Evolutionary conservation across 768 basidiomycete genomes (phyloP).

Genomic region (Lactarius quietus): DNA sequence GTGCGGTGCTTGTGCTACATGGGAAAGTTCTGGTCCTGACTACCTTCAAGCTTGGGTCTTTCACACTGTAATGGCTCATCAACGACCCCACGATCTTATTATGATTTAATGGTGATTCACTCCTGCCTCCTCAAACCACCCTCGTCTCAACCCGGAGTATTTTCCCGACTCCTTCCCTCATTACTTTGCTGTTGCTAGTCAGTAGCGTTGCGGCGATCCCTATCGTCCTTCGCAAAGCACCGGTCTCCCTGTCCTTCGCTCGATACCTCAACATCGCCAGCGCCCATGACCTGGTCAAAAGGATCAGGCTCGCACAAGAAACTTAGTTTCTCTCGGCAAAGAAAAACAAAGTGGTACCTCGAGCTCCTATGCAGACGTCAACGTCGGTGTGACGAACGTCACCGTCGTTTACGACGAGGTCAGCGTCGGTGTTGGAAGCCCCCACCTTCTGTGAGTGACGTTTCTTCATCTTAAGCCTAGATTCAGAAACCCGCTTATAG

Average conservation of each 20-base stretch:
- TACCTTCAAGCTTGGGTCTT: neutral
- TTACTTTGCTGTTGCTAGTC: slow-evolving; percentile 26
- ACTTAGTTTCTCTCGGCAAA: no score
- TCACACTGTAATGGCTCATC: neutral
- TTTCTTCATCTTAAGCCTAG: neutral
- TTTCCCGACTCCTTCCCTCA: no score
- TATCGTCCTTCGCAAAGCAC: slow-evolving; percentile 27
- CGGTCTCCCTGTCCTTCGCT: slow-evolving; percentile 45
- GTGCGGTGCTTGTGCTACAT: neutral
- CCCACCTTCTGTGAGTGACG: slow-evolving; percentile 45
- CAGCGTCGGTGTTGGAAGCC: slow-evolving; percentile 47
- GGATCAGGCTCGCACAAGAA: no score
- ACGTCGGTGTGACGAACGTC: slow-evolving; percentile 43
- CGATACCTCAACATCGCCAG: no score
- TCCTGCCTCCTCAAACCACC: no score
- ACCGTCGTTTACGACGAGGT: slow-evolving; percentile 38
- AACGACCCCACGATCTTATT: neutral
- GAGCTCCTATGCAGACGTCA: slow-evolving; percentile 24
- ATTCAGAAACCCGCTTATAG: slow-evolving; percentile 32
- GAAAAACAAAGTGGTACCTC: slow-evolving; percentile 18
- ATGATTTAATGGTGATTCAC: no score
- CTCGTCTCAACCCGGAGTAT: no score
- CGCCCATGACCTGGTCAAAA: no score
- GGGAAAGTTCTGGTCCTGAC: neutral
- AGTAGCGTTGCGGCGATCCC: slow-evolving; percentile 28